Conservation (phyloP, 2,329 filamentous ascomycete genomes). For the Cryphonectria parasitica region DNA sequence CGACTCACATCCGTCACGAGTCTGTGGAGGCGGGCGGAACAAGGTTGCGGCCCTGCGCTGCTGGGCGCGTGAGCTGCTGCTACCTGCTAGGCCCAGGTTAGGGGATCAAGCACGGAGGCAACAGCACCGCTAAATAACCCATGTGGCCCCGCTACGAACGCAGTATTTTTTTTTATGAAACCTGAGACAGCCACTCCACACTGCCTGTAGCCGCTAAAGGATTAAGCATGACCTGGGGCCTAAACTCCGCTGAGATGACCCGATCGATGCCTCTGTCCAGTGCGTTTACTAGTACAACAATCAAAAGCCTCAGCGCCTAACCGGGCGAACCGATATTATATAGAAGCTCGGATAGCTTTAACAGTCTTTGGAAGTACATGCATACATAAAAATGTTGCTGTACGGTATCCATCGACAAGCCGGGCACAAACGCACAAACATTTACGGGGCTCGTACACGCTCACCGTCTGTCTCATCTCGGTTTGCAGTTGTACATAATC, state of each 20-base stretch:
- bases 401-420: not conserved
- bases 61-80: constrained; percentile 9
- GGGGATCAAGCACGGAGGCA: not conserved
- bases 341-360: not conserved
- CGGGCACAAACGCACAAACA: not conserved
- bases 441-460: not conserved
- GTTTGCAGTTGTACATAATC: not conserved
- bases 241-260: not conserved
- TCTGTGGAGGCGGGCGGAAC: not conserved
- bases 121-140: constrained; percentile 6
- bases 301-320: not conserved
- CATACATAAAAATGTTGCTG: not conserved
- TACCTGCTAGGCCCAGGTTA: not conserved
- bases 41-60: not conserved
- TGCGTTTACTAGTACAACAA: not conserved
- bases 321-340: not conserved
- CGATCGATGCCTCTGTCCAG: not conserved
- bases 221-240: not conserved
- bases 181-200: not conserved
- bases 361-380: not conserved
- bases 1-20: constrained; percentile 1
- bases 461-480: constrained; percentile 7
- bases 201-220: constrained; percentile 5
- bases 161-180: not conserved
- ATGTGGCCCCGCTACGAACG: not conserved